Percentiles rank a stretch among this genome's conserved stretches.
phyloP scores from a whole-genome alignment of 2,329 filamentous ascomycete genomes.

The Aspergillus sp. region DNA sequence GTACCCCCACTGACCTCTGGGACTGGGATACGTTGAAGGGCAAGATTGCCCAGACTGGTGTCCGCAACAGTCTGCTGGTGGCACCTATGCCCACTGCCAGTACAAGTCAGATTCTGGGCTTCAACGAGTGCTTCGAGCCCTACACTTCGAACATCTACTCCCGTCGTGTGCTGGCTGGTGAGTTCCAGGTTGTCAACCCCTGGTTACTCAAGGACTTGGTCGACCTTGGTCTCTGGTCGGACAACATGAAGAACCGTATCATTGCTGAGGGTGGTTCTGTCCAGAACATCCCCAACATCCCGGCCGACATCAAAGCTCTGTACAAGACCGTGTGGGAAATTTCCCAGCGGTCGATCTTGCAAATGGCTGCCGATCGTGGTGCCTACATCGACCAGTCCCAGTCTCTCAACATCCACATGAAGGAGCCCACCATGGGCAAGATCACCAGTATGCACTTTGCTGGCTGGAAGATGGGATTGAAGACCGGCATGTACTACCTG shows the following conservation, averaged over 20 bases:
- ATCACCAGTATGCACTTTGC: conserved; percentile 99
- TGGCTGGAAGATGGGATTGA: conserved; percentile 97
- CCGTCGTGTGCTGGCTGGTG: conserved; percentile 90
- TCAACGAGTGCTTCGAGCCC: conserved; percentile 99
- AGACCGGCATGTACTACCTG: conserved; percentile 99
- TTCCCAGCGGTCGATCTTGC: conserved; percentile 86
- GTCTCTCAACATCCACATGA: conserved; percentile 99
- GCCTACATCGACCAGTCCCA: conserved; percentile 99
- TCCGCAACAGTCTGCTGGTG: conserved; percentile 90
- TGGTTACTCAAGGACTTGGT: conserved; percentile 98
- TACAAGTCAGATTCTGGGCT: conserved; percentile 94
- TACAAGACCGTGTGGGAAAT: conserved; percentile 99
- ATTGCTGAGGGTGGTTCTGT: conserved; percentile 94
- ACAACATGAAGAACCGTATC: conserved; percentile 99
- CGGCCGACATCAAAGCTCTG: conserved; percentile 86
- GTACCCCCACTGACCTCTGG: conserved; percentile 90
- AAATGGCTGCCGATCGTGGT: conserved; percentile 97
- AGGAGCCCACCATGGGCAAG: conserved; percentile 98
- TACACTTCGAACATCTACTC: conserved; percentile 99
- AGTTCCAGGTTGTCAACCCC: conserved; percentile 99
- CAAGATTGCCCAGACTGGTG: conserved; percentile 84
- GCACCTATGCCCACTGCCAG: conserved; percentile 97
- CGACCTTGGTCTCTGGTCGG: conserved; percentile 95
- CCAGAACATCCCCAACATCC: conserved; percentile 95
- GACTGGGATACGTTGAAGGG: conserved; percentile 87